Conservation (phyloP, 2,329 filamentous ascomycete genomes). For the Cryphonectria parasitica region DNA sequence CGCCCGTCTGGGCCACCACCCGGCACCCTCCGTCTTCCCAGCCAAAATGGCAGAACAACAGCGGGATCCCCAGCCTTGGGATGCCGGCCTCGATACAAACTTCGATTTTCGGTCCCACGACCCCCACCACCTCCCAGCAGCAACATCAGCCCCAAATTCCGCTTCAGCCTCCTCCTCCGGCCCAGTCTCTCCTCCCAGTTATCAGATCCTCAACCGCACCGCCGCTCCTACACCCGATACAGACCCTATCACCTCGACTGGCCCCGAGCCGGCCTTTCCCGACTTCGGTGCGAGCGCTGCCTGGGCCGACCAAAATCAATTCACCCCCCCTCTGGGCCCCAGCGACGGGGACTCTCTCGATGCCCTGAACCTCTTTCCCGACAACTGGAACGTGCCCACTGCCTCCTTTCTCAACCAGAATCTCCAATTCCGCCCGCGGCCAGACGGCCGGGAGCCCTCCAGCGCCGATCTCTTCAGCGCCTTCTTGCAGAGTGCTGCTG, state of each 20-base stretch:
- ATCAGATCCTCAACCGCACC: slow-evolving; percentile 17
- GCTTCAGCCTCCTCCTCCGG: slow-evolving; percentile 24
- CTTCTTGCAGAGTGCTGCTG: slow-evolving; percentile 33
- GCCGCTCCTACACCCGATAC: slow-evolving; percentile 16
- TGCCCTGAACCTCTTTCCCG: slow-evolving; percentile 24
- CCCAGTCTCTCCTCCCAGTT: slow-evolving; percentile 21
- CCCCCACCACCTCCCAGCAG: slow-evolving; percentile 19
- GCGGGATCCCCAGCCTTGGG: slow-evolving; percentile 29
- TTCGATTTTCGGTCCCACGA: slow-evolving; percentile 28
- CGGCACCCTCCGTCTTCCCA: slow-evolving; percentile 20
- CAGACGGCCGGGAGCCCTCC: slow-evolving; percentile 16
- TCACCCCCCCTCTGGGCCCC: slow-evolving; percentile 27
- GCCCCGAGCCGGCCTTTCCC: slow-evolving; percentile 22
- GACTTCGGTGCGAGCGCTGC: slow-evolving; percentile 22
- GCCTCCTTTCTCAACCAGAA: slow-evolving; percentile 25
- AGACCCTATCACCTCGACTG: slow-evolving; percentile 21
- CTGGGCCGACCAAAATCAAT: slow-evolving; percentile 25
- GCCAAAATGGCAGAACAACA: slow-evolving; percentile 39
- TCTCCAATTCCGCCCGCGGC: slow-evolving; percentile 24
- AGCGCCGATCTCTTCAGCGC: slow-evolving; percentile 19
- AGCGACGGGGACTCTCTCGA: slow-evolving; percentile 26
- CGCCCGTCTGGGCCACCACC: slow-evolving; percentile 11
- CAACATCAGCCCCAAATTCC: slow-evolving; percentile 22
- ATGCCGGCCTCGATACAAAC: slow-evolving; percentile 24
- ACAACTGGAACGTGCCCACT: slow-evolving; percentile 28